These are phyloP conservation scores for Xylariaceae sp. DNA, from an alignment of 2,329 filamentous ascomycete species.

Conservation along the genomic window DNA sequence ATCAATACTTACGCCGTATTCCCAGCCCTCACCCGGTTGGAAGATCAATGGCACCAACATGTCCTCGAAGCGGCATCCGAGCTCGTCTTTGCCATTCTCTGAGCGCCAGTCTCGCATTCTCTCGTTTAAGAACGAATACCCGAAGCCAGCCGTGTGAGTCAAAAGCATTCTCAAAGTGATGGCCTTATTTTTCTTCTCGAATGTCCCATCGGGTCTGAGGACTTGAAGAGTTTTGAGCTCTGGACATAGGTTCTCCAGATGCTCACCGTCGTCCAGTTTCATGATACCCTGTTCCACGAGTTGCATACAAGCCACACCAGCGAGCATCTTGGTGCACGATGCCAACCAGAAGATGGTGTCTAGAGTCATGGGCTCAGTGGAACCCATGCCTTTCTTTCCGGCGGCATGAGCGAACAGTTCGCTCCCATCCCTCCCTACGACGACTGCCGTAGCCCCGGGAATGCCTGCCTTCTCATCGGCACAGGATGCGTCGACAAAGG, in stretches of 20 bases:
- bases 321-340: conserved; percentile 47
- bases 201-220: conserved; percentile 30
- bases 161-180: conserved; percentile 57
- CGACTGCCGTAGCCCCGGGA: conserved; percentile 23
- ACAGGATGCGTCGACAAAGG: conserved; percentile 19
- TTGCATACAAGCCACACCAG: conserved; percentile 50
- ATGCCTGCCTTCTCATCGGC: conserved; percentile 11
- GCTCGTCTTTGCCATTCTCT: conserved; percentile 52
- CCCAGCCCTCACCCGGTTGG: conserved; percentile 57
- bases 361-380: conserved; percentile 48
- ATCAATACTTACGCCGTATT: conserved; percentile 47
- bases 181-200: conserved; percentile 40
- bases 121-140: conserved; percentile 51
- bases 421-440: conserved; percentile 43
- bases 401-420: conserved; percentile 44
- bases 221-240: conserved; percentile 41
- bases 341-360: conserved; percentile 58
- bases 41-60: conserved; percentile 52
- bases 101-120: conserved; percentile 41
- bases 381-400: conserved; percentile 40
- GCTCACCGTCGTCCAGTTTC: conserved; percentile 42
- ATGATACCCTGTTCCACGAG: conserved; percentile 48
- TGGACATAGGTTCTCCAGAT: conserved; percentile 43
- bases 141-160: conserved; percentile 51
- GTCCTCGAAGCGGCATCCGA: conserved; percentile 48